Percentiles rank a stretch among this genome's conserved stretches.
These are phyloP conservation scores for Elsinoe perseae DNA, from an alignment of 2,329 filamentous ascomycete genomes.

Conservation along the genomic window DNA sequence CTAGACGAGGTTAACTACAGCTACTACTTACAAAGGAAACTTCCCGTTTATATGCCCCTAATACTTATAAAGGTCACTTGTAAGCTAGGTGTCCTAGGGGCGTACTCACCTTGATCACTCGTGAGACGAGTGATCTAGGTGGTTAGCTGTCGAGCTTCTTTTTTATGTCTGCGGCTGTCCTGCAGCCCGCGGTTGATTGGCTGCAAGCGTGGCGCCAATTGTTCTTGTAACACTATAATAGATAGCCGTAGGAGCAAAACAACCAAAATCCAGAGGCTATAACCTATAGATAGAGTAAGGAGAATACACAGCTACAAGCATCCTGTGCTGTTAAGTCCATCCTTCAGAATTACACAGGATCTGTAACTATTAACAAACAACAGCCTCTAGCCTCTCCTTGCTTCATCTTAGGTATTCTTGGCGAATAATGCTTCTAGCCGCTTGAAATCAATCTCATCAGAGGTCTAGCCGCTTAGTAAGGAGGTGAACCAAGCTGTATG, in stretches of 20 bases:
- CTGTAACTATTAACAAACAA: constrained; percentile 20
- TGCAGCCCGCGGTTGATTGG: too few species aligned
- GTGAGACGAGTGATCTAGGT: too few species aligned
- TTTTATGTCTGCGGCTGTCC: too few species aligned
- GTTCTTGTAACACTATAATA: too few species aligned
- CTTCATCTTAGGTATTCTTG: constrained; percentile 15
- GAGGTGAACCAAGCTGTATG: constrained; percentile 18
- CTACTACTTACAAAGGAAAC: too few species aligned
- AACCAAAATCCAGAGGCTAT: constrained; percentile 21
- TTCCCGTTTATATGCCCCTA: too few species aligned
- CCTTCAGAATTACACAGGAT: constrained; percentile 17
- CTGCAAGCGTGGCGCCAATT: too few species aligned
- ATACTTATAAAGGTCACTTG: too few species aligned
- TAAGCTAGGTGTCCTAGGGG: too few species aligned
- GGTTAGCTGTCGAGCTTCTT: too few species aligned
- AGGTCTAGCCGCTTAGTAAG: constrained; percentile 20
- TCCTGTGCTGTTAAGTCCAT: constrained; percentile 15
- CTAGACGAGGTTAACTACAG: too few species aligned
- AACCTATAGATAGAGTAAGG: constrained; percentile 19
- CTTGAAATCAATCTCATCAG: constrained; percentile 20
- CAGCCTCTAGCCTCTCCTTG: constrained; percentile 18
- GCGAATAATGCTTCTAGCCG: constrained; percentile 19
- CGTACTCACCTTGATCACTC: too few species aligned
- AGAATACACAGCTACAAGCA: constrained; percentile 16
- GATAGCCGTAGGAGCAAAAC: constrained; percentile 20